Evolutionary conservation across 202 grass and related monocot species (phyloP).

Genomic region (Schoenoplectus triqueter): DNA sequence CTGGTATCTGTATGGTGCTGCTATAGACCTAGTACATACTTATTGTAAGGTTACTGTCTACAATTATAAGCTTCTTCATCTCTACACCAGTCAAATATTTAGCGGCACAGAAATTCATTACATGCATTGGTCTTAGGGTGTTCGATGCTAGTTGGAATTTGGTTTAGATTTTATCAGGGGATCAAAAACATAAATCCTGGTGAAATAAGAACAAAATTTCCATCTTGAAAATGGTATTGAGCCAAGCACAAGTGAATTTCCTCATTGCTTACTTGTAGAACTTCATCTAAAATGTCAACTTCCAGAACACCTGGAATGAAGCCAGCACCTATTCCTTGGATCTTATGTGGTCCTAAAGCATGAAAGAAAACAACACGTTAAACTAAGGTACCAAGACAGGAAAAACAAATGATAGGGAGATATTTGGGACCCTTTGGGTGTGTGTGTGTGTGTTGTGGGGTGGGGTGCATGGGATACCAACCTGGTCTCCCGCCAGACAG

Average conservation of each 20-base stretch:
- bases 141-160: not conserved
- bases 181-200: not conserved
- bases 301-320: slow-evolving; percentile 60
- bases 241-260: not conserved
- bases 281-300: slow-evolving; percentile 49
- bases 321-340: slow-evolving; percentile 57
- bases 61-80: not conserved
- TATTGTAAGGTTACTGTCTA: not conserved
- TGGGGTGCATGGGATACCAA: not conserved
- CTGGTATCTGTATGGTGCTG: not conserved
- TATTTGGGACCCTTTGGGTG: not conserved
- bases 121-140: not conserved
- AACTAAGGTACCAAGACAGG: not conserved
- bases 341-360: slow-evolving; percentile 54
- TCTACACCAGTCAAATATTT: not conserved
- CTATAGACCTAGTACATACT: not conserved
- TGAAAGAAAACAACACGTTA: not conserved
- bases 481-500: slow-evolving; percentile 54
- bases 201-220: not conserved
- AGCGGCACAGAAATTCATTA: not conserved
- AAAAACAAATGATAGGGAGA: slow-evolving; percentile 1
- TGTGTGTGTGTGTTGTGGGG: too few relatives aligned
- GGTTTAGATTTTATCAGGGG: not conserved
- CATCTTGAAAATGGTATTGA: not conserved
- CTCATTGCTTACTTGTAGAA: slow-evolving; percentile 49